Percentiles rank a stretch among this genome's conserved stretches.
phyloP scores from a whole-genome alignment of 805 yeast genomes.

The Lipomyces chichibuensis region DNA sequence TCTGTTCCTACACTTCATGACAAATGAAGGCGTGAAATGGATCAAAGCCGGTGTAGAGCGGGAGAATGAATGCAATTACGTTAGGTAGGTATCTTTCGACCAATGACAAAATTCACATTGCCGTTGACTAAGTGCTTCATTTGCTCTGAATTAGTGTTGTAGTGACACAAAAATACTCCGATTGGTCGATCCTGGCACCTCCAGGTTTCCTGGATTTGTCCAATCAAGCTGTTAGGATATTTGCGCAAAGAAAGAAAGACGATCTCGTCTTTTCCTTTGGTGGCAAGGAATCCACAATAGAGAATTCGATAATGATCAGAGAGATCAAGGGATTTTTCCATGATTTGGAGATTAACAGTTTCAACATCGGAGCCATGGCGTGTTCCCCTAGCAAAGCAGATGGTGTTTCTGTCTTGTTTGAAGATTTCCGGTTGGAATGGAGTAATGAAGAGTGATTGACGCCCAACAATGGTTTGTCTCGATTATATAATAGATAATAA shows the following conservation, averaged over 20 bases:
- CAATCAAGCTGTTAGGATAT: conserved; percentile 1
- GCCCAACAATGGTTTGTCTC: too few relatives aligned
- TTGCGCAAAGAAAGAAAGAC: background rate
- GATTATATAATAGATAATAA: too few relatives aligned
- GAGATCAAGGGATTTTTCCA: conserved; percentile 6
- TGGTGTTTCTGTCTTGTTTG: conserved; percentile 1
- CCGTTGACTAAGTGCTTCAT: background rate
- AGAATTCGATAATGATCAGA: background rate
- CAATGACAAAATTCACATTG: background rate
- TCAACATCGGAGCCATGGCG: conserved; percentile 4
- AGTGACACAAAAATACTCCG: background rate
- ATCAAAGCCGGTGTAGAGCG: conserved; percentile 6
- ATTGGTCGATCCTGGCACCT: conserved; percentile 4
- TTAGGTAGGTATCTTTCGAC: background rate
- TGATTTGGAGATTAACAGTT: background rate
- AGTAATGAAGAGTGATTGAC: background rate
- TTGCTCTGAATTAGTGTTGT: background rate
- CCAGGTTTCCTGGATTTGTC: background rate
- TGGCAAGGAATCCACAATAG: background rate
- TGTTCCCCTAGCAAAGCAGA: conserved; percentile 1
- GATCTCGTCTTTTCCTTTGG: conserved; percentile 1
- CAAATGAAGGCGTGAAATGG: conserved; percentile 2
- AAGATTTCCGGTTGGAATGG: conserved; percentile 2
- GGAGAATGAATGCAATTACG: conserved; percentile 2
- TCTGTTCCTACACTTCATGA: background rate